Base-by-base conservation (phyloP, 148 eudicot species). In the Amaranthus hypochondriacus region DNA sequence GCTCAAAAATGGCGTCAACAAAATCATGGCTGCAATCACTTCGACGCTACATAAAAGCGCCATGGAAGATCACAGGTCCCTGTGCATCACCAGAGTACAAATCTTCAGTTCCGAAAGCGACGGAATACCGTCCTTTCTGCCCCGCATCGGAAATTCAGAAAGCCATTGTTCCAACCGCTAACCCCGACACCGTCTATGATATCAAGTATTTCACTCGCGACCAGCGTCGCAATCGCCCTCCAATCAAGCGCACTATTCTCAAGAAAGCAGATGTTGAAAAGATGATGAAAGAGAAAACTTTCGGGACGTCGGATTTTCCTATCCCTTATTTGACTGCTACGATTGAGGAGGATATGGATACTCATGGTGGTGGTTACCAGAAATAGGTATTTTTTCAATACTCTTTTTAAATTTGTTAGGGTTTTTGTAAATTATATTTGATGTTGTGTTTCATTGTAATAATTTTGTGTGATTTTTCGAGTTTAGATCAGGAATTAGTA, bases 161-260 rank as follows among this genome's bases (percentile, higher is more conserved):
- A 62, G 95, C 97, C 52, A 87, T 91, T 69, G 63, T 93, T 48
- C 98, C 98, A 0, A 74, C 81, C 50, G 82, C 98, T 43, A 74
- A 89, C 8, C 92, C 95, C 12, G 91, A 88, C 0, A 89, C 86
- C 4, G 98, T 93, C 1, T 89, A 60, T 80, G 97, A 91, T 68
- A 93, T 93, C 81, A 91, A 93, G 80, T 93, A 93, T 81, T 89
- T 80, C 80, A 28, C 87, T 0, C 87, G 98, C 46, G 95, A 93
- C 48, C 98, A 89, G 83, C 87, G 95, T 48, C 90, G 97, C n/a
- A 93, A 93, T 75, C 85, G 91, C 9, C 97, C 97, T 1, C 88
- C 91, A 2, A 82, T 91, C 21, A 82, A 81, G 39, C 85, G 90
- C 18, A 91, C 92, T 0, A 47, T 89, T 0, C 65, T 91, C 64